These are phyloP conservation scores for Lizonia empirigonia DNA, from an alignment of 2,329 filamentous ascomycete genomes.

Conservation along the genomic window DNA sequence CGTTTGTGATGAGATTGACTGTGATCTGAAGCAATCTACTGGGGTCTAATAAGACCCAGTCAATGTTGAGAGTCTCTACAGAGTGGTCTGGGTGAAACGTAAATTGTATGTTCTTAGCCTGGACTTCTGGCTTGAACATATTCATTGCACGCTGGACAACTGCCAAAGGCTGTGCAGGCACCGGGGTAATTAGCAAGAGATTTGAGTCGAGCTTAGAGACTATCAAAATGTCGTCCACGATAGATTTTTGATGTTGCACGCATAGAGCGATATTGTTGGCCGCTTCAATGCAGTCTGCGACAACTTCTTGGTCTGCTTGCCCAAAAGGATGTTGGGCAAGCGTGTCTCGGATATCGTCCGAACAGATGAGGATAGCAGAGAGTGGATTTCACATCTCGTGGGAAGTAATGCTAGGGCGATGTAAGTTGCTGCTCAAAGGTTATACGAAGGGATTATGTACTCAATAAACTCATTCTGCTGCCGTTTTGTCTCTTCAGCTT, in stretches of 20 bases:
- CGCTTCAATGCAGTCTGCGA: slow-evolving; percentile 38
- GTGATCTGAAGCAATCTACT: slow-evolving; percentile 52
- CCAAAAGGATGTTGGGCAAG: slow-evolving; percentile 28
- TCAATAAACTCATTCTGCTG: slow-evolving; percentile 48
- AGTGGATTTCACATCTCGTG: slow-evolving; percentile 47
- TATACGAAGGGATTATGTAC: neutral
- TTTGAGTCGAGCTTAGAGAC: slow-evolving; percentile 43
- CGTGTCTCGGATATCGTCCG: slow-evolving; percentile 41
- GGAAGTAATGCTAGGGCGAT: slow-evolving; percentile 29
- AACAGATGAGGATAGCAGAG: slow-evolving; percentile 41
- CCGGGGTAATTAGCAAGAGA: slow-evolving; percentile 43
- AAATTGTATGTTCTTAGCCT: slow-evolving; percentile 38
- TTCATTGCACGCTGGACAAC: slow-evolving; percentile 43
- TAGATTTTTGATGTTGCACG: slow-evolving; percentile 43
- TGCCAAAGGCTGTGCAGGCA: slow-evolving; percentile 45
- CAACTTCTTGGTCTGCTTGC: slow-evolving; percentile 18
- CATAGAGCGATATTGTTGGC: slow-evolving; percentile 51
- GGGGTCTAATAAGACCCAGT: slow-evolving; percentile 52
- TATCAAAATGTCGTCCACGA: slow-evolving; percentile 45
- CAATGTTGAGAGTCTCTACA: slow-evolving; percentile 41
- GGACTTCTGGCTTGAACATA: slow-evolving; percentile 48
- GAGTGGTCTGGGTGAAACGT: slow-evolving; percentile 43
- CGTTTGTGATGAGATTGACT: slow-evolving; percentile 53
- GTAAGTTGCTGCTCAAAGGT: neutral
- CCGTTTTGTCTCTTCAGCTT: slow-evolving; percentile 41